A percentile compares a stretch with the other conserved stretches of the same genome.
Conservation (phyloP, 2,329 filamentous ascomycete genomes). For the Sphaerulina populicola region DNA sequence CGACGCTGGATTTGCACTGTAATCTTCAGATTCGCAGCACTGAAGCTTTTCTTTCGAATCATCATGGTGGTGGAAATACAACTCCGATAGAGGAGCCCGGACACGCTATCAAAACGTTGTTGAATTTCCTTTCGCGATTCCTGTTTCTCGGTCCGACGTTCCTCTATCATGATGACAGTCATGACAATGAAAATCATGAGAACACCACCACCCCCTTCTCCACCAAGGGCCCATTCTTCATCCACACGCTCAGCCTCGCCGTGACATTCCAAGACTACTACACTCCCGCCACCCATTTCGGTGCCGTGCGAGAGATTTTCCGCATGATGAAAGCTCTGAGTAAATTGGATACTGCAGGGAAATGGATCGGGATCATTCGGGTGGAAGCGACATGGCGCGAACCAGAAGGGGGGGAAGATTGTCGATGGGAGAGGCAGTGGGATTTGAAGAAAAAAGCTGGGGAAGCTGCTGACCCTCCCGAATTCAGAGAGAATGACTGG, state of each 20-base stretch:
- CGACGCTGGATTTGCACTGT: constrained; percentile 17
- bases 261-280: constrained; percentile 22
- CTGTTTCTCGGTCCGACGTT: constrained; percentile 20
- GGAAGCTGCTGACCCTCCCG: neutral
- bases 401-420: constrained; percentile 2
- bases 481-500: constrained; percentile 14
- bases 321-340: constrained; percentile 17
- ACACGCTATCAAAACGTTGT: constrained; percentile 15
- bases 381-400: constrained; percentile 9
- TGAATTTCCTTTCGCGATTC: constrained; percentile 21
- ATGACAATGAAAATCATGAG: neutral
- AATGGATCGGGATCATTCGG: constrained; percentile 13
- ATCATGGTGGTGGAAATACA: no score
- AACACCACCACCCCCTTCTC: constrained; percentile 1
- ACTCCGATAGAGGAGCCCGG: constrained; percentile 15
- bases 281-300: constrained; percentile 19
- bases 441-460: neutral
- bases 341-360: constrained; percentile 15
- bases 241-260: constrained; percentile 18
- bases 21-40: constrained; percentile 22
- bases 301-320: constrained; percentile 16
- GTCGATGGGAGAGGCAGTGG: constrained; percentile 9
- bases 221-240: constrained; percentile 11
- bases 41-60: constrained; percentile 18
- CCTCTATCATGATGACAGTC: neutral